Base-by-base conservation (phyloP, 495 filamentous ascomycete genomes). In the Penicillium ochrochloron region DNA sequence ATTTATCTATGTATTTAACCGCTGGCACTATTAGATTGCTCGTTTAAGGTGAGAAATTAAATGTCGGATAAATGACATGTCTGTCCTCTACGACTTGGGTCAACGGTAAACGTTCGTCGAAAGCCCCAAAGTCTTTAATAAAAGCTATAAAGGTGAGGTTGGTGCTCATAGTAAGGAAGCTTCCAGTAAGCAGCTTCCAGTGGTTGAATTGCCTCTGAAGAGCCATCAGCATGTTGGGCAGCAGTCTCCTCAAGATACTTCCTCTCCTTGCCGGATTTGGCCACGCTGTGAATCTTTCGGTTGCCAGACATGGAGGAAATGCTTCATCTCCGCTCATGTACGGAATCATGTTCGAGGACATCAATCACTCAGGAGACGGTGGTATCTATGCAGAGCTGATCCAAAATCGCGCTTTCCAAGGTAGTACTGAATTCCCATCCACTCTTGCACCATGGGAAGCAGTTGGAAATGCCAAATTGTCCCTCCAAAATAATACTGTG, bases 331-430 rank as follows among this genome's bases (percentile, higher is more conserved):
- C 83, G 12, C 67, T 82, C 15, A 73, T 80, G 44, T 86, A 86
- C 75, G 85, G 84, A 10, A 71, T 83, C 50, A 85, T 86, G 82
- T 86, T 85, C 64, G 84, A 86, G 84, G 87, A 89, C 63, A 88
- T 89, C 73, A 88, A 89, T 73, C 85, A 91, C 72, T 88, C 83
- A 11, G 88, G 88, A 15, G 89, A 91, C 71, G 89, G 89, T 14
- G 89, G 89, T 17, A 82, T 91, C 56, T 91, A 91, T 67, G 89
- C 85, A 41, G 87, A 91, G 68, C 71, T 91, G 34, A 85, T 91
- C 56, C 77, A 76, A 37, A 91, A 92, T 70, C 81, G 87, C 48
- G 89, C 87, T 33, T 89, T 92, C 48, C 84, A 87, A 67, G 27
- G 27, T 31, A 52, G 27, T 17, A 31, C 5, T 29, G 23, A 27